A percentile compares a stretch with the other conserved stretches of the same genome.
Conservation (phyloP, 2,329 filamentous ascomycete species). For the Trichoderma aggressivum region DNA sequence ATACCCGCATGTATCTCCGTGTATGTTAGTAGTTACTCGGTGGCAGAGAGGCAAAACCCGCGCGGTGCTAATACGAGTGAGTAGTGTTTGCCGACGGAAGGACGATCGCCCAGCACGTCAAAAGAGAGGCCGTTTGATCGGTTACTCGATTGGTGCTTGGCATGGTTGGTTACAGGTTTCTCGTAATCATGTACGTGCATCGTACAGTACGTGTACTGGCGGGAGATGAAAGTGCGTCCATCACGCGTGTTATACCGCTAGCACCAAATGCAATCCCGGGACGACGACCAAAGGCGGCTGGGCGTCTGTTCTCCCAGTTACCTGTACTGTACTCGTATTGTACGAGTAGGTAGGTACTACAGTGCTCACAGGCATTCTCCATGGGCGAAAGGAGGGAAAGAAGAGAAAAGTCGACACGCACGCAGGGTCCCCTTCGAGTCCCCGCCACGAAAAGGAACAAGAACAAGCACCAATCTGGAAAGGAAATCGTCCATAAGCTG, state of each 20-base stretch:
- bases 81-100: neutral
- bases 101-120: neutral
- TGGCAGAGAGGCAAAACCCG: neutral
- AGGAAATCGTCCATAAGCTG: conserved; percentile 1
- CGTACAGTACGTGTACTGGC: neutral
- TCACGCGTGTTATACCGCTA: neutral
- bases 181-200: neutral
- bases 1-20: neutral
- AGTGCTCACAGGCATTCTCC: neutral
- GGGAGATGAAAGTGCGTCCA: neutral
- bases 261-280: neutral
- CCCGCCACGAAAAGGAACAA: neutral
- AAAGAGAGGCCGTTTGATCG: neutral
- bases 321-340: neutral
- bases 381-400: neutral
- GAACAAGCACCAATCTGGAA: neutral
- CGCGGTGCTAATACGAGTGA: neutral
- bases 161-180: neutral
- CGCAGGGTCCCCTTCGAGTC: neutral
- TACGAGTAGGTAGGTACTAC: neutral
- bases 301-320: neutral
- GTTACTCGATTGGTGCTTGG: neutral
- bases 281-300: neutral
- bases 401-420: neutral
- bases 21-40: neutral